Percentiles rank a stretch among this genome's conserved stretches.
phyloP scores from a whole-genome alignment of 352 stramenopile species.

The Peronospora belbahrii region DNA sequence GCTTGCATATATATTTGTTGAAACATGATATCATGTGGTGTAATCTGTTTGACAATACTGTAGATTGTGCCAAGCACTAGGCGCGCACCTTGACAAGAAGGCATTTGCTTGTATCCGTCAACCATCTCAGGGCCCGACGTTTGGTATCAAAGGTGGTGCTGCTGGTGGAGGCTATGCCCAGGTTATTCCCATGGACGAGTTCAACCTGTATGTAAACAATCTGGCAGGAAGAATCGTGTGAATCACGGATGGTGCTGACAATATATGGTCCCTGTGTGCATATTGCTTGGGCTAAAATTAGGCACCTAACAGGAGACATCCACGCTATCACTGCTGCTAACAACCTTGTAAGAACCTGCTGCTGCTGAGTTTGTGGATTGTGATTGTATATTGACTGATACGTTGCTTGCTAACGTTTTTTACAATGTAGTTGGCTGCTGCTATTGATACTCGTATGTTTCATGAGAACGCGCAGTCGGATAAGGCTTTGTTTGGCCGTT shows the following conservation, averaged over 20 bases:
- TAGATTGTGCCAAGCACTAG: conserved; percentile 92
- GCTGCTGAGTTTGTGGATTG: background rate
- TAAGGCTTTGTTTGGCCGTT: conserved; percentile 78
- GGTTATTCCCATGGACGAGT: conserved; percentile 94
- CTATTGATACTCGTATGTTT: conserved; percentile 98
- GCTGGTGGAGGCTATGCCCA: conserved; percentile 90
- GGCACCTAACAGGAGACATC: conserved; percentile 97
- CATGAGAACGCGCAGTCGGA: conserved; percentile 88
- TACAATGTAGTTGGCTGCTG: conserved; percentile 80
- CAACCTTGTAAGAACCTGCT: conserved; percentile 79
- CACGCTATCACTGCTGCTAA: conserved; percentile 97
- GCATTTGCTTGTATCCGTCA: conserved; percentile 96
- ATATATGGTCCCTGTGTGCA: background rate
- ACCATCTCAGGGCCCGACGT: conserved; percentile 95
- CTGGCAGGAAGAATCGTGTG: conserved; percentile 41
- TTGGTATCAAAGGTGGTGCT: conserved; percentile 94
- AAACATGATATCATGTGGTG: conserved; percentile 31
- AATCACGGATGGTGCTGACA: conserved; percentile 3
- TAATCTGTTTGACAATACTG: conserved; percentile 3
- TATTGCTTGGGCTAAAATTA: conserved; percentile 11
- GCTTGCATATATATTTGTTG: too few relatives aligned
- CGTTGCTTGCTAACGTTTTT: background rate
- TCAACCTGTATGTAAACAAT: conserved; percentile 91
- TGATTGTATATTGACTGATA: conserved; percentile 1
- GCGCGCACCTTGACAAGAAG: conserved; percentile 89